Evolutionary conservation across 108 stramenopile genomes (phyloP).

Genomic region (Cyclotella distinguenda): DNA sequence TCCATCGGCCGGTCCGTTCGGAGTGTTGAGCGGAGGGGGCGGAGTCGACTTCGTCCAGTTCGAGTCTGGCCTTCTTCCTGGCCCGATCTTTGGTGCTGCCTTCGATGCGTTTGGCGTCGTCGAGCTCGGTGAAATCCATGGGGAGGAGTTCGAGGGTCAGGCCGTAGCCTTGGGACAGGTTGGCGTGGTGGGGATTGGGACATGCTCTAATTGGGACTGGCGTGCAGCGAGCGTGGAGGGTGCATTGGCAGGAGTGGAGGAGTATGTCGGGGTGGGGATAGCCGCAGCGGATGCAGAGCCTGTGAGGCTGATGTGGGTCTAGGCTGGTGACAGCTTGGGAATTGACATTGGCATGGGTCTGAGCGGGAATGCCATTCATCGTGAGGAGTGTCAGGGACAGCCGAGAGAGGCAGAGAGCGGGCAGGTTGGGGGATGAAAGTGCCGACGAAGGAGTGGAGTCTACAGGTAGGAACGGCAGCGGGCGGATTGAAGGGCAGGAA

Average conservation of each 20-base stretch:
- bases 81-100: conserved; percentile 40
- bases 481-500: too few relatives aligned
- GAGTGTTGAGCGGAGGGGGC: neutral
- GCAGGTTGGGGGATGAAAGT: neutral
- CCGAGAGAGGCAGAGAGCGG: neutral
- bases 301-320: conserved; percentile 10
- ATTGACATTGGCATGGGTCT: neutral
- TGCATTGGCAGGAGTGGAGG: conserved; percentile 54
- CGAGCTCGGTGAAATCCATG: conserved; percentile 84
- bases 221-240: conserved; percentile 60
- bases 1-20: conserved; percentile 81
- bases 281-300: conserved; percentile 49
- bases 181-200: conserved; percentile 29
- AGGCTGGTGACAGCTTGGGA: neutral
- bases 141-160: conserved; percentile 65
- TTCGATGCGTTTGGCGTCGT: conserved; percentile 60
- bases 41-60: neutral
- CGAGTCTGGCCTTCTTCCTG: conserved; percentile 47
- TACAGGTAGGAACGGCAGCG: too few relatives aligned
- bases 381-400: neutral
- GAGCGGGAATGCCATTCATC: neutral
- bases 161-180: conserved; percentile 1
- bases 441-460: too few relatives aligned
- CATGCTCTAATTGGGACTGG: conserved; percentile 35
- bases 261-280: conserved; percentile 70